These are phyloP conservation scores for Codiaeum variegatum DNA, from an alignment of 441 rosid species.

Conservation along the genomic window DNA sequence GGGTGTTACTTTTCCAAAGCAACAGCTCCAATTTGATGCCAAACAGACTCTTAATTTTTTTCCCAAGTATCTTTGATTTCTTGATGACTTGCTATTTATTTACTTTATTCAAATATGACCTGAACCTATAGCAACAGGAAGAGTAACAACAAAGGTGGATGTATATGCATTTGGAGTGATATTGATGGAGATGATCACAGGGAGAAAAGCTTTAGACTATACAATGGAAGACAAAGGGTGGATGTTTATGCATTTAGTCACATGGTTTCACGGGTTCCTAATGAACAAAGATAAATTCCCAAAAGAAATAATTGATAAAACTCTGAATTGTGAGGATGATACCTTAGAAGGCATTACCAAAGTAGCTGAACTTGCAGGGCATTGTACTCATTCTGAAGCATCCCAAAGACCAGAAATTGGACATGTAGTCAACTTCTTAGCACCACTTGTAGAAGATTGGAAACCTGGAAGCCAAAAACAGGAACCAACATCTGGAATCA, in stretches of 20 bases:
- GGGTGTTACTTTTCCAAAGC: no score
- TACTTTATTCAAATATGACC: neutral
- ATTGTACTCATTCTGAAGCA: neutral
- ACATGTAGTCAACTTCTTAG: neutral
- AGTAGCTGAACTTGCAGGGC: neutral
- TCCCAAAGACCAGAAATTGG: neutral
- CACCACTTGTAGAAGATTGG: neutral
- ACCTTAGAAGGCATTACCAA: neutral
- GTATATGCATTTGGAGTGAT: slow-evolving; percentile 30
- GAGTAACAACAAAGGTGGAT: slow-evolving; percentile 32
- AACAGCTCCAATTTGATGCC: no score
- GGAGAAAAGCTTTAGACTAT: slow-evolving; percentile 10
- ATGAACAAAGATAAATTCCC: neutral
- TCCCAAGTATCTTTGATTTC: neutral
- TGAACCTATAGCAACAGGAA: slow-evolving; percentile 28
- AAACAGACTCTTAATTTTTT: no score
- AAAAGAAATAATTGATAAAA: neutral
- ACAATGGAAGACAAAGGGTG: slow-evolving; percentile 4
- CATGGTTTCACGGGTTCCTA: neutral
- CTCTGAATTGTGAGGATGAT: neutral
- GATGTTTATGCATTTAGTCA: neutral
- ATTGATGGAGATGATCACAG: slow-evolving; percentile 31
- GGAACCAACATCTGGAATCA: neutral
- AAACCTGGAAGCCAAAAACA: neutral
- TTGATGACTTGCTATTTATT: neutral